A percentile compares a stretch with the other conserved stretches of the same genome.
These are phyloP conservation scores for Dioscorea dumetorum DNA, from an alignment of 106 monocot species.

Conservation along the genomic window DNA sequence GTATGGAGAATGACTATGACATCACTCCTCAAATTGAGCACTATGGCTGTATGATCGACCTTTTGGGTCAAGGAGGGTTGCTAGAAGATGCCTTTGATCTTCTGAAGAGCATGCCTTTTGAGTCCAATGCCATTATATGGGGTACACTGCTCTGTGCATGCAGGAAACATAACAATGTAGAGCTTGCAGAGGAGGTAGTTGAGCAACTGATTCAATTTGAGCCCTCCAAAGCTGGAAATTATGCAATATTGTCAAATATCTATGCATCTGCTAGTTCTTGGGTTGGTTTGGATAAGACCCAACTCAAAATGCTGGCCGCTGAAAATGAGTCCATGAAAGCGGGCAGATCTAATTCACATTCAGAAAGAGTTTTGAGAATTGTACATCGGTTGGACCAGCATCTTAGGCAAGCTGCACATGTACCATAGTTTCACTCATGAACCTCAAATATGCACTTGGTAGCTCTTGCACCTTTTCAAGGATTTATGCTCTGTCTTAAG, in stretches of 20 bases:
- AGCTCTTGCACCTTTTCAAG: not conserved
- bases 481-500: not conserved
- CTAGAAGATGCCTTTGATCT: constrained; percentile 60
- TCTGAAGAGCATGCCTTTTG: constrained; percentile 50
- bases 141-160: constrained; percentile 73
- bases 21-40: constrained; percentile 76
- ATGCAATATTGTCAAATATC: constrained; percentile 63
- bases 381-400: constrained; percentile 46
- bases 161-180: constrained; percentile 56
- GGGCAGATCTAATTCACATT: constrained; percentile 48
- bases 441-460: not conserved
- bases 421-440: constrained; percentile 17
- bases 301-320: constrained; percentile 49
- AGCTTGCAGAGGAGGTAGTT: constrained; percentile 55
- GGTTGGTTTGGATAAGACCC: constrained; percentile 56
- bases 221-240: constrained; percentile 51
- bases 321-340: constrained; percentile 48
- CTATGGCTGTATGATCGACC: constrained; percentile 77
- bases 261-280: constrained; percentile 63
- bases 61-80: constrained; percentile 61
- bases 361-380: constrained; percentile 49
- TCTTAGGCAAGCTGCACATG: constrained; percentile 51
- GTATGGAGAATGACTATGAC: constrained; percentile 64
- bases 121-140: constrained; percentile 76
- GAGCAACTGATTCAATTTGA: constrained; percentile 38